Evolutionary conservation across 352 stramenopile species (phyloP), one percentile per base, ranked within the genome.

Genomic region (Peronospora belbahrii): DNA sequence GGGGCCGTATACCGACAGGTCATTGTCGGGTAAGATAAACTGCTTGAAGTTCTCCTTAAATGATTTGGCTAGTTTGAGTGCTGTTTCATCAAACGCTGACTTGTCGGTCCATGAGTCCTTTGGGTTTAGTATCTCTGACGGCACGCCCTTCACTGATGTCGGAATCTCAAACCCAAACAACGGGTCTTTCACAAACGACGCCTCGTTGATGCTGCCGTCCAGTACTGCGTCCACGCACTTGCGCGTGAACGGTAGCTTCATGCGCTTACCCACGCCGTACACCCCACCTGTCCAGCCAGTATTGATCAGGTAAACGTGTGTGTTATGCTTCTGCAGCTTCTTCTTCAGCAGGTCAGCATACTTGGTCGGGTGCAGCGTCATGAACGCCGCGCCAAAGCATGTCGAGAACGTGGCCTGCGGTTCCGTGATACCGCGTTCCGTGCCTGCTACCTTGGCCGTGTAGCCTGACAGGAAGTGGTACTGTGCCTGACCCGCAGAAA

Each of bases 391-490:
- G 47, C 96, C 96, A 67, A 99, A 99, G 72, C 96, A 98, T 28
- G 95, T 85, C 42, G 71, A 95, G 75, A 99, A 99, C 49, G 91
- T 98, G 22, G 95, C 82, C 48, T 74, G 77, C 8, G 95, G 96
- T 65, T 99, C 94, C 28, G 79, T 98, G 46, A 99, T 82, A 42
- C 95, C 96, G 42, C 94, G 83, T 70, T 98, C 96, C 17, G 95
- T 99, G 56, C 96, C 95, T 24, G 95, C 96, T 51, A 99, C 95
- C 74, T 99, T 98, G 52, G 94, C 95, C 31, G 96, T 98, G 77
- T 98, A 99, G 39, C 95, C 95, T 47, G 81, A 97, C 33, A 99
- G 74, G 69, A 98, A 98, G 68, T 98, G 95, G 69, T 98, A 98
- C 87, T 97, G 97, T 42, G 95, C 95, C 77, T 98, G 95, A 15